Conservation (phyloP, 1,284 basidiomycete species). For the Cronartium quercuum region DNA sequence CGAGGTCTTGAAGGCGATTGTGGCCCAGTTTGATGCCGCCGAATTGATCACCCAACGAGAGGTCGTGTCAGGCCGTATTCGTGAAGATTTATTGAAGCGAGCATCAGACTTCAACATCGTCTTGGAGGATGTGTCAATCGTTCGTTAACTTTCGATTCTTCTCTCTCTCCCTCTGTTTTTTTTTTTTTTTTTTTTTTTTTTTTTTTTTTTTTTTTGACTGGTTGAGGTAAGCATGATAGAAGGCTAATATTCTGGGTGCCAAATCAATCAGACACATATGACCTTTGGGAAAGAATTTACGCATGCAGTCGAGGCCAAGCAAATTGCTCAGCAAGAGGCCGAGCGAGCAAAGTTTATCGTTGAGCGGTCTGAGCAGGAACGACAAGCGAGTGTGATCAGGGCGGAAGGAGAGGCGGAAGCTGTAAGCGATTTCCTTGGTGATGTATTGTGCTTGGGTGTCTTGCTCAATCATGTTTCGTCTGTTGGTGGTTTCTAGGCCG, state of each 20-base stretch:
- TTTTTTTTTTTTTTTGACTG: background rate
- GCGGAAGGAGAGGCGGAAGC: slow-evolving; percentile 99
- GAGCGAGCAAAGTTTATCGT: slow-evolving; percentile 99
- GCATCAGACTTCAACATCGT: slow-evolving; percentile 94
- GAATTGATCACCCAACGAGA: slow-evolving; percentile 72
- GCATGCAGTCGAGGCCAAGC: slow-evolving; percentile 92
- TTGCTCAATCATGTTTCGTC: background rate
- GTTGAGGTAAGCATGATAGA: background rate
- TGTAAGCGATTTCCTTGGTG: background rate
- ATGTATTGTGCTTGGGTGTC: background rate
- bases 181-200: no score
- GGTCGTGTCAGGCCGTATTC: slow-evolving; percentile 74
- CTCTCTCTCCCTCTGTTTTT: slow-evolving; percentile 49
- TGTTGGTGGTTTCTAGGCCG: slow-evolving; percentile 52
- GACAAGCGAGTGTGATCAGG: slow-evolving; percentile 93
- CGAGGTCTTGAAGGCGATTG: slow-evolving; percentile 94
- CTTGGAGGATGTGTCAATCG: slow-evolving; percentile 96
- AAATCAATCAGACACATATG: slow-evolving; percentile 53
- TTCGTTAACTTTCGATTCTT: no score
- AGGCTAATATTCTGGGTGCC: background rate
- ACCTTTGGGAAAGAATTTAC: slow-evolving; percentile 58
- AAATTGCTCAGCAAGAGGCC: slow-evolving; percentile 94
- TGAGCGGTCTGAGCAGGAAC: slow-evolving; percentile 92
- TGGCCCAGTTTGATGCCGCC: slow-evolving; percentile 97
- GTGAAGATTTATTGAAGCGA: slow-evolving; percentile 83